Percentiles rank a stretch among this genome's conserved stretches.
Conservation (phyloP, 2,329 filamentous ascomycete species). For the Hypoxylon rubiginosum region DNA sequence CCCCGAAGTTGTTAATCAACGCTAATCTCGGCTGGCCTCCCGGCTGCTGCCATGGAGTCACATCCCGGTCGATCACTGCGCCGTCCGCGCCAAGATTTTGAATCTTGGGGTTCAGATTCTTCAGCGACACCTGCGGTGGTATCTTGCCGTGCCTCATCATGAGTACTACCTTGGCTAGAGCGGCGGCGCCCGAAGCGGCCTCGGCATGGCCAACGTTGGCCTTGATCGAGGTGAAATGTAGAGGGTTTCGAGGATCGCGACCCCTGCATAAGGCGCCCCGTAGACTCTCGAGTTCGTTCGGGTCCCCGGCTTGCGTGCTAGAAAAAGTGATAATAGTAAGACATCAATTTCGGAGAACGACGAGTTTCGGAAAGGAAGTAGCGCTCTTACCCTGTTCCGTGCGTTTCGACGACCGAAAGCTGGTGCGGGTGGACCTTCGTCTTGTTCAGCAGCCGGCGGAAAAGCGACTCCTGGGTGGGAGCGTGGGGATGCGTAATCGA, state of each 20-base stretch:
- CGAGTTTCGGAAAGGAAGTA: background rate
- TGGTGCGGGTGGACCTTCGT: conserved; percentile 23
- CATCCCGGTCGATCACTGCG: conserved; percentile 20
- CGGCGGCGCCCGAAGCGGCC: conserved; percentile 33
- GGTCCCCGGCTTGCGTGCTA: conserved; percentile 35
- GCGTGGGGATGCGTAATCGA: conserved; percentile 37
- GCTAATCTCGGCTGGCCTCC: conserved; percentile 18
- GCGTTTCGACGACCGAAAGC: conserved; percentile 26
- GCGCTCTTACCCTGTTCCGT: conserved; percentile 27
- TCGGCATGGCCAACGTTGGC: conserved; percentile 36
- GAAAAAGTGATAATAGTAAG: background rate
- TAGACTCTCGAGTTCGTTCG: conserved; percentile 29
- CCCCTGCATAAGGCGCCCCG: conserved; percentile 15
- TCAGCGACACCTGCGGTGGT: conserved; percentile 32
- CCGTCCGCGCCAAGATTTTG: conserved; percentile 20
- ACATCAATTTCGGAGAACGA: background rate
- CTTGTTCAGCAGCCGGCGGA: conserved; percentile 18
- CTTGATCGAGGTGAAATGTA: conserved; percentile 34
- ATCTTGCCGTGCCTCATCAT: conserved; percentile 32
- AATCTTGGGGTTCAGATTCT: conserved; percentile 31
- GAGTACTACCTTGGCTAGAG: conserved; percentile 32
- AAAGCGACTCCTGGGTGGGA: conserved; percentile 28
- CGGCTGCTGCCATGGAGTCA: conserved; percentile 11
- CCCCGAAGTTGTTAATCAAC: conserved; percentile 37
- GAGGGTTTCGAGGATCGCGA: conserved; percentile 15